phyloP scores from a whole-genome alignment of 2,329 filamentous ascomycete genomes.

The Ophiostoma himal-ulmi region DNA sequence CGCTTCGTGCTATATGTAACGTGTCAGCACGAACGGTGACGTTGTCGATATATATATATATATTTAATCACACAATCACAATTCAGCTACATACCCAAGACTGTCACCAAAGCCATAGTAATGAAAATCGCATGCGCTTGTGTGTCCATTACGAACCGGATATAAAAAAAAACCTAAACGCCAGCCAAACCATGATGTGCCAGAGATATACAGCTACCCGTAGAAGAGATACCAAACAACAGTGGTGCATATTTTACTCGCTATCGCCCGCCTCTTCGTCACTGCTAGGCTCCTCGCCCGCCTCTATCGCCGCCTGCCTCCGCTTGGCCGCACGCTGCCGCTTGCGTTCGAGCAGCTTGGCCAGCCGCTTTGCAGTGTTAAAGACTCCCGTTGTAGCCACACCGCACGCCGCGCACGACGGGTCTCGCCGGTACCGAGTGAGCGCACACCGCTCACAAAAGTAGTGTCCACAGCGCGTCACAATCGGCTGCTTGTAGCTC shows the following conservation, averaged over 20 bases:
- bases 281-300: slow-evolving; percentile 46
- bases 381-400: slow-evolving; percentile 80
- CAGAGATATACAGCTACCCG: background rate
- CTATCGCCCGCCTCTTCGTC: slow-evolving; percentile 37
- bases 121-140: background rate
- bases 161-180: slow-evolving; percentile 7
- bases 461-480: slow-evolving; percentile 91
- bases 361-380: slow-evolving; percentile 76
- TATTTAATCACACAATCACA: background rate
- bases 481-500: slow-evolving; percentile 70
- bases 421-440: slow-evolving; percentile 78
- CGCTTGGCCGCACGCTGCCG: slow-evolving; percentile 54
- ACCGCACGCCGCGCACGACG: slow-evolving; percentile 79
- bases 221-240: background rate
- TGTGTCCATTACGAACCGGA: background rate
- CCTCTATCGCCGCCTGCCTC: slow-evolving; percentile 48
- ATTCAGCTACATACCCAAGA: background rate
- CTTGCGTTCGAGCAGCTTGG: slow-evolving; percentile 72
- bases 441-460: slow-evolving; percentile 91
- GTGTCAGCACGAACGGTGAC: too few species aligned
- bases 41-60: background rate
- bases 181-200: background rate
- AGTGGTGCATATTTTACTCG: background rate
- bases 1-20: too few species aligned
- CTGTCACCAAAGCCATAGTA: background rate